Evolutionary conservation across 768 basidiomycete genomes (phyloP), one percentile per base, ranked within the genome.

Genomic region (Tulasnella sp.): DNA sequence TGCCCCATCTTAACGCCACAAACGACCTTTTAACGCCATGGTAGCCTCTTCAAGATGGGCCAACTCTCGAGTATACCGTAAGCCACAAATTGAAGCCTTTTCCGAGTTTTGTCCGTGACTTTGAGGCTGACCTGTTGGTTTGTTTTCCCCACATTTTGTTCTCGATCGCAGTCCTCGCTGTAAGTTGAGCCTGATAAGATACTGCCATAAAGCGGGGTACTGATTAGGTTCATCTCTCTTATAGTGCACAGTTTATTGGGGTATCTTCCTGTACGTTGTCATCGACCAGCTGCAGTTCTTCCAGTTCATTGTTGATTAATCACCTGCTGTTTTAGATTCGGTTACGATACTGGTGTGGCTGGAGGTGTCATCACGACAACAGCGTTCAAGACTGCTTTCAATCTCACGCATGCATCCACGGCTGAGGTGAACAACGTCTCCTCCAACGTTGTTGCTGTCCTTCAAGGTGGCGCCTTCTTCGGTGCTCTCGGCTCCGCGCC

Each of bases 401-500:
- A 80, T 15, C 73, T 86, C 53, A 42, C 80, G 22, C 65, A 64
- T 1, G 67, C 69, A 43, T 70, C 82, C 67, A 65, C 67, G 21
- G 62, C 62, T 22, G 69, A 73, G 38, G 64, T 69, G 19, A 77
- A 84, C 58, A 72, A 75, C 3, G 73, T 91, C n/a, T 83, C 83
- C 0, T 84, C 85, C 44, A 89, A 87, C 63, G 83, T 93, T 44
- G 91, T 92, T 17, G 87, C 90, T 2, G 86, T 92, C 3, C 76
- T 92, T 9, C 90, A 92, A 67, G 87, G 82, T 3, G 88, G 88
- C 10, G 87, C 87, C 0, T 91, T 92, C 76, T 92, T 92, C 66
- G 91, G 90, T 59, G 87, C 89, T 12, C 68, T 93, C 4, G 77
- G 78, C 9, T 83, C 82, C 63, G 84, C 84, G 1, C 84, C 83